These are phyloP conservation scores for Nematodospora valgi DNA, from an alignment of 805 yeast species.

Conservation along the genomic window DNA sequence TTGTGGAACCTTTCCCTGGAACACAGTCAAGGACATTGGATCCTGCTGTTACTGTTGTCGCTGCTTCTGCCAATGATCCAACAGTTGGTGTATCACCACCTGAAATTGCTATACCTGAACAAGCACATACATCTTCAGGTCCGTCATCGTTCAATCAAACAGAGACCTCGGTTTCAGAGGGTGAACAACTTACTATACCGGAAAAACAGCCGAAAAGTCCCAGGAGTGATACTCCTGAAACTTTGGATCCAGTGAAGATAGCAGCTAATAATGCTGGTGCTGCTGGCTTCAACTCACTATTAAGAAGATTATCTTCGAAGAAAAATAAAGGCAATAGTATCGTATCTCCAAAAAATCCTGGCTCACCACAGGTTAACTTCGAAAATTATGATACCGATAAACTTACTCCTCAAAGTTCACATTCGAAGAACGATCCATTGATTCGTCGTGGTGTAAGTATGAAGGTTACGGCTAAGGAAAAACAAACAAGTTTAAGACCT, in stretches of 20 bases:
- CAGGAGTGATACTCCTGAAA: slow-evolving; percentile 10
- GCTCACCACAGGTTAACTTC: slow-evolving; percentile 1
- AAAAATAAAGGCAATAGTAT: slow-evolving; percentile 18
- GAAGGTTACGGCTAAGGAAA: slow-evolving; percentile 59
- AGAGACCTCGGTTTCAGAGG: neutral
- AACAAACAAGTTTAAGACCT: slow-evolving; percentile 17
- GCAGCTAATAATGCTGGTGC: slow-evolving; percentile 21
- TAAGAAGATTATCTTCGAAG: slow-evolving; percentile 35
- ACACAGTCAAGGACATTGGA: slow-evolving; percentile 8
- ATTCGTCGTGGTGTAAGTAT: slow-evolving; percentile 61
- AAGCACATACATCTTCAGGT: slow-evolving; percentile 33
- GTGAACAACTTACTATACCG: slow-evolving; percentile 11
- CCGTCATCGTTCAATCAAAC: slow-evolving; percentile 14
- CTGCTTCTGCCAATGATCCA: slow-evolving; percentile 6
- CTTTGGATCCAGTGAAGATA: slow-evolving; percentile 35
- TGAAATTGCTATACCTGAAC: slow-evolving; percentile 32
- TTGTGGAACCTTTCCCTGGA: slow-evolving; percentile 10
- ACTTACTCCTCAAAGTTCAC: slow-evolving; percentile 12
- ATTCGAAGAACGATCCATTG: slow-evolving; percentile 32
- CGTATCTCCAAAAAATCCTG: slow-evolving; percentile 11
- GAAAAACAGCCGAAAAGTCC: slow-evolving; percentile 30
- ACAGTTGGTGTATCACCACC: slow-evolving; percentile 14
- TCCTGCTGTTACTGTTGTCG: slow-evolving; percentile 2
- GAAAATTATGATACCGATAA: slow-evolving; percentile 9
- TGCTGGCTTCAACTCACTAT: slow-evolving; percentile 27